Evolutionary conservation across 1,284 basidiomycete genomes (phyloP).

Genomic region (Sporisorium reilianum): DNA sequence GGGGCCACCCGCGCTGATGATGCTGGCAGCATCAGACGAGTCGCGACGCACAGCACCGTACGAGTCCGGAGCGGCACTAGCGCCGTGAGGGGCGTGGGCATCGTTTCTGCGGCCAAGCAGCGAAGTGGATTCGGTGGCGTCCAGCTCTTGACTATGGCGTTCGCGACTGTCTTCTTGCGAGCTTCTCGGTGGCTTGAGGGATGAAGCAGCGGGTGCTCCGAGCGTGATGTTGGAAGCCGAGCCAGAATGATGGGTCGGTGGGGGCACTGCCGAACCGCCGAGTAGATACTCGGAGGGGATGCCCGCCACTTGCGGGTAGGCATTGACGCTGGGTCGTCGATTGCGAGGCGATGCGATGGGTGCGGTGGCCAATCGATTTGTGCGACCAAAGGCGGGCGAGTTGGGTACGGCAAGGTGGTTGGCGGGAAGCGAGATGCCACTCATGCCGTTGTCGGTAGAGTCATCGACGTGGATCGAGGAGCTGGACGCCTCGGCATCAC

Average conservation of each 20-base stretch:
- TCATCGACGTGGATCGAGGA: conserved; percentile 35
- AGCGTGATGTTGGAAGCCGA: conserved; percentile 28
- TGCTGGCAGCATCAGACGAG: conserved; percentile 34
- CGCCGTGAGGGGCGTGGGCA: conserved; percentile 1
- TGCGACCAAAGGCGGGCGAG: conserved; percentile 36
- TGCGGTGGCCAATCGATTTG: conserved; percentile 26
- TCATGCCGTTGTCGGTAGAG: conserved; percentile 31
- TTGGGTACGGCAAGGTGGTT: conserved; percentile 18
- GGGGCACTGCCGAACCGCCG: conserved; percentile 43
- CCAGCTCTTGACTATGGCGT: conserved; percentile 6
- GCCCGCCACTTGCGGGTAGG: conserved; percentile 43
- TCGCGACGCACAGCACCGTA: conserved; percentile 36
- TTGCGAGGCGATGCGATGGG: conserved; percentile 34
- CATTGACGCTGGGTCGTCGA: conserved; percentile 46
- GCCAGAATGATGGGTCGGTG: conserved; percentile 29
- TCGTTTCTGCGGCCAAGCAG: conserved; percentile 24
- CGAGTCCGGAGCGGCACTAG: conserved; percentile 11
- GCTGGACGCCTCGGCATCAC: conserved; percentile 14
- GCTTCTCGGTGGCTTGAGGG: conserved; percentile 7
- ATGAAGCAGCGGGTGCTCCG: conserved; percentile 13
- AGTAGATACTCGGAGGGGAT: conserved; percentile 51
- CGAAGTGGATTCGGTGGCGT: conserved; percentile 33
- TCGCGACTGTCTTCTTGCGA: conserved; percentile 1
- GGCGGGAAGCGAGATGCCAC: conserved; percentile 43
- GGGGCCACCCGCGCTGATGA: conserved; percentile 24